Percentiles rank a stretch among this genome's conserved stretches.
Conservation (phyloP, 352 stramenopile genomes). For the Phytophthora parvispora region DNA sequence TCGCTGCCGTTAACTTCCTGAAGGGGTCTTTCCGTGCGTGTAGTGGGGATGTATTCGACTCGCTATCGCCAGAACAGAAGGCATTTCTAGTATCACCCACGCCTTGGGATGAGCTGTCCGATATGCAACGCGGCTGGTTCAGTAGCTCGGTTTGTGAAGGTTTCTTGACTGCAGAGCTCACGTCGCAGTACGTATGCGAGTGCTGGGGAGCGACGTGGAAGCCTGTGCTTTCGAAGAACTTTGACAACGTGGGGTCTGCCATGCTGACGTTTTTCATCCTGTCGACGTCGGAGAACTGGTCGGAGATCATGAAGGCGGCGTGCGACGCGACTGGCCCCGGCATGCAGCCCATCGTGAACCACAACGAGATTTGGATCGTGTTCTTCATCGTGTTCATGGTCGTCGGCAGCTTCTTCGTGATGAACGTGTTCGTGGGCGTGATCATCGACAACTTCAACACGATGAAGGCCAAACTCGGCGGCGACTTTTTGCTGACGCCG, state of each 20-base stretch:
- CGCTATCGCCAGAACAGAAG: conserved; percentile 38
- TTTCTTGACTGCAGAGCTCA: conserved; percentile 46
- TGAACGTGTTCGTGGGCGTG: conserved; percentile 95
- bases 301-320: conserved; percentile 89
- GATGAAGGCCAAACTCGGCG: conserved; percentile 80
- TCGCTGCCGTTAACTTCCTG: conserved; percentile 94
- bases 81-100: conserved; percentile 49
- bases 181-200: conserved; percentile 69
- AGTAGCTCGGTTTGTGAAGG: conserved; percentile 40
- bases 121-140: conserved; percentile 56
- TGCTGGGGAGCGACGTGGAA: conserved; percentile 61
- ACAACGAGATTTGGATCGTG: neutral
- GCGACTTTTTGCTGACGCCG: conserved; percentile 80
- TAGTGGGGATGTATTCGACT: conserved; percentile 57
- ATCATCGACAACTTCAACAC: conserved; percentile 96
- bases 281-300: conserved; percentile 93
- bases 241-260: conserved; percentile 82
- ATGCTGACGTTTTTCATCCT: conserved; percentile 94
- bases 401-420: conserved; percentile 88
- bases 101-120: conserved; percentile 40
- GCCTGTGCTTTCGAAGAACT: conserved; percentile 62
- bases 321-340: conserved; percentile 87
- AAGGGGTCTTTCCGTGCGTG: conserved; percentile 91
- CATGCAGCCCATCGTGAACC: conserved; percentile 85
- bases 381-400: conserved; percentile 51